Percentiles rank a stretch among this genome's conserved stretches.
phyloP scores from a whole-genome alignment of 106 monocot genomes.

The Gastrodia elata region DNA sequence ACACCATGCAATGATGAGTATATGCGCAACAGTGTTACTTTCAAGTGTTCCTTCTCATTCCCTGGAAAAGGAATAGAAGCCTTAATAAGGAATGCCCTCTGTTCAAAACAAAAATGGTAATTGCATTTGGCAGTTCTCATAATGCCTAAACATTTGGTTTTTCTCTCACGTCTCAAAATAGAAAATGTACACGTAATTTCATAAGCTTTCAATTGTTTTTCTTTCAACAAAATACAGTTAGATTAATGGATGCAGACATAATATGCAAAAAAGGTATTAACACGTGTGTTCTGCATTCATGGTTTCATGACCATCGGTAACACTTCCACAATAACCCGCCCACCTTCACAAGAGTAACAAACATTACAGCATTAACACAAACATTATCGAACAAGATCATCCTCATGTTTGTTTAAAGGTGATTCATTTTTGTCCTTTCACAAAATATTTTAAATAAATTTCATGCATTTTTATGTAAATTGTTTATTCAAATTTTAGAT shows the following conservation, averaged over 20 bases:
- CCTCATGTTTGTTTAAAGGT: background rate
- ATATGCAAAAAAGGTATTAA: background rate
- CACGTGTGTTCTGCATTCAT: background rate
- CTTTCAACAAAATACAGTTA: background rate
- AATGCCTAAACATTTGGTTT: background rate
- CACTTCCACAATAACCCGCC: background rate
- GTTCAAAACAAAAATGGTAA: background rate
- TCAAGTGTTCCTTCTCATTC: slow-evolving; percentile 83
- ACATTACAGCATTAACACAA: background rate
- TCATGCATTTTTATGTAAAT: background rate
- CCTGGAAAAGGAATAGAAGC: slow-evolving; percentile 28
- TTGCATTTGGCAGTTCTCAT: background rate
- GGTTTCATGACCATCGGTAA: background rate
- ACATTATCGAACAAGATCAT: background rate
- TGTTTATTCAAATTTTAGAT: background rate
- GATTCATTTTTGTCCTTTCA: background rate
- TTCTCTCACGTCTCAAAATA: background rate
- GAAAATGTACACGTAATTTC: background rate
- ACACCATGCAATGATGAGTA: slow-evolving; percentile 85
- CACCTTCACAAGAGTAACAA: background rate
- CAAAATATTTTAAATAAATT: background rate
- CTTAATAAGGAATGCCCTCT: background rate
- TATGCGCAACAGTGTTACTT: slow-evolving; percentile 86
- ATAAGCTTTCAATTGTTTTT: background rate
- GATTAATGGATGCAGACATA: background rate